A percentile compares a stretch with the other conserved stretches of the same genome.
These are phyloP conservation scores for Tuctoria greenei DNA, from an alignment of 176 grass and related monocot genomes.

Conservation along the genomic window DNA sequence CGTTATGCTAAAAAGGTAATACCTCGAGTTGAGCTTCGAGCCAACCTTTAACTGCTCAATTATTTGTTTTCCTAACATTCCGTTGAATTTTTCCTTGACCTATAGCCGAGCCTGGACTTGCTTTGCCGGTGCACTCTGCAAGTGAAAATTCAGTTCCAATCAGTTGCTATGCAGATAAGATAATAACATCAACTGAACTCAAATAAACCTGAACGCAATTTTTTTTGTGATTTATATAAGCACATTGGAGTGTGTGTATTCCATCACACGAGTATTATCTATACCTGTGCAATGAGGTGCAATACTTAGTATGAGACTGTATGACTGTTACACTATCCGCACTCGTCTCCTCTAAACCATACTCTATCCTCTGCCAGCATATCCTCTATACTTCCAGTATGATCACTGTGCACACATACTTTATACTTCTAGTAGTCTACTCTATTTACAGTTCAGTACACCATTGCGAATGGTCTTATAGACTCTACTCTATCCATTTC, in stretches of 20 bases:
- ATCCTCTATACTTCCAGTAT: too few relatives aligned
- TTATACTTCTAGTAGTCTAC: too few relatives aligned
- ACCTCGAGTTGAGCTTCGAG: background rate
- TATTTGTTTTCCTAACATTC: background rate
- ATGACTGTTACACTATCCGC: too few relatives aligned
- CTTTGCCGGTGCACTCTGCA: constrained; percentile 67
- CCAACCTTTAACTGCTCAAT: background rate
- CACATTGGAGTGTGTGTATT: background rate
- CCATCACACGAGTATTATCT: background rate
- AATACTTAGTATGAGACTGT: background rate
- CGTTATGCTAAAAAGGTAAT: background rate
- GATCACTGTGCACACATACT: too few relatives aligned
- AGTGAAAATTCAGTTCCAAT: constrained; percentile 21
- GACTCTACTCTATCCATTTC: background rate
- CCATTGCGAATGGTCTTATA: too few relatives aligned
- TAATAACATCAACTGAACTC: background rate
- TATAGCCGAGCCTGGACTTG: constrained; percentile 63
- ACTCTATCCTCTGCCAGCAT: too few relatives aligned
- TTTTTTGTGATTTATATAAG: background rate
- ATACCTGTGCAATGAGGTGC: background rate
- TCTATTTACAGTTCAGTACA: too few relatives aligned
- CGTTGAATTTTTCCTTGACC: background rate
- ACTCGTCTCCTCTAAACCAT: too few relatives aligned
- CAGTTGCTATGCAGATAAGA: background rate
- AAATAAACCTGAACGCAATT: background rate